Evolutionary conservation across 495 filamentous ascomycete species (phyloP).

Genomic region (Tuber aestivum): DNA sequence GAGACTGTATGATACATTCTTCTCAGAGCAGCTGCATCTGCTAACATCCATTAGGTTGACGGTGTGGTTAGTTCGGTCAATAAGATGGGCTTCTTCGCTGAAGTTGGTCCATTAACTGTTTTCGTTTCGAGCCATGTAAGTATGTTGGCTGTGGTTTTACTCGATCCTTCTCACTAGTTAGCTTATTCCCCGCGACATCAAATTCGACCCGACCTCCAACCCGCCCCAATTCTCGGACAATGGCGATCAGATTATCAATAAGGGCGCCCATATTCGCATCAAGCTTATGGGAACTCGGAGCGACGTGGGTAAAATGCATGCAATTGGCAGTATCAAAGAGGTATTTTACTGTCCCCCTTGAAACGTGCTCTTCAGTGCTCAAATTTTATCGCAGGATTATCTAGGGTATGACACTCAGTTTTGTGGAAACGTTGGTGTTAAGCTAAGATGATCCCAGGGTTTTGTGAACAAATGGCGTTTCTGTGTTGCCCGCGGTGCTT

Average conservation of each 20-base stretch:
- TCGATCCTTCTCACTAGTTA: slow-evolving; percentile 46
- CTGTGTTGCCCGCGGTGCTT: neutral
- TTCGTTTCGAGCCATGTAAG: slow-evolving; percentile 85
- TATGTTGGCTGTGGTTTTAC: slow-evolving; percentile 25
- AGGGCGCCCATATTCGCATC: slow-evolving; percentile 83
- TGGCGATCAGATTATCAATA: slow-evolving; percentile 87
- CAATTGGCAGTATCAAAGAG: slow-evolving; percentile 95
- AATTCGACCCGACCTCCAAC: slow-evolving; percentile 84
- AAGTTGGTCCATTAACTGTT: slow-evolving; percentile 77
- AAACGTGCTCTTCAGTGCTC: slow-evolving; percentile 17
- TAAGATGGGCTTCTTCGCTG: slow-evolving; percentile 82
- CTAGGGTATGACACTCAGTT: slow-evolving; percentile 30
- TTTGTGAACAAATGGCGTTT: neutral
- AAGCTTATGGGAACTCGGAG: slow-evolving; percentile 88
- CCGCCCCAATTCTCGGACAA: slow-evolving; percentile 79
- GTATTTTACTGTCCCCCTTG: slow-evolving; percentile 39
- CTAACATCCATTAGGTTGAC: slow-evolving; percentile 62
- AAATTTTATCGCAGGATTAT: slow-evolving; percentile 32
- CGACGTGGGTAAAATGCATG: slow-evolving; percentile 89
- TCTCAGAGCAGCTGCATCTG: neutral
- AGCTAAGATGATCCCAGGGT: neutral
- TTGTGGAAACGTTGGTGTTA: neutral
- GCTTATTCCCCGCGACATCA: slow-evolving; percentile 88
- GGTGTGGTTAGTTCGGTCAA: slow-evolving; percentile 85
- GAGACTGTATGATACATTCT: slow-evolving; percentile 68